Evolutionary conservation across 345 rosid genomes (phyloP).

Genomic region (Pistacia integerrima): DNA sequence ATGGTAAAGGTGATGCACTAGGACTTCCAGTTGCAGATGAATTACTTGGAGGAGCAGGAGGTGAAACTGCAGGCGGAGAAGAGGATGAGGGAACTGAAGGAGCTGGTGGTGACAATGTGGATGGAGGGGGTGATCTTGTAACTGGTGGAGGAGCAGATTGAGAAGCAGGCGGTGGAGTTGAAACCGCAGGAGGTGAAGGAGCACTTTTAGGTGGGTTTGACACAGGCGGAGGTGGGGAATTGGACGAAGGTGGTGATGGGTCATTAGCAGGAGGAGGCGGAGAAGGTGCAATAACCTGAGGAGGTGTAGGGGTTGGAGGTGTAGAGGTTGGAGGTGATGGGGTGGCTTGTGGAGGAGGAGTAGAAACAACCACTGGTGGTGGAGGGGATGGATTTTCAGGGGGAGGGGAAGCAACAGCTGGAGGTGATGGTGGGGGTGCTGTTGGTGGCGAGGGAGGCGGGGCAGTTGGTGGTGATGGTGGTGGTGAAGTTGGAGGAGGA

Average conservation of each 20-base stretch:
- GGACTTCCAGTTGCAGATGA: slow-evolving; percentile 41
- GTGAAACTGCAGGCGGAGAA: slow-evolving; percentile 44
- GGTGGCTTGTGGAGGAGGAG: slow-evolving; percentile 55
- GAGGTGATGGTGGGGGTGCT: slow-evolving; percentile 40
- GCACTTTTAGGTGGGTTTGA: slow-evolving; percentile 40
- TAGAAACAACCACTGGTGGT: slow-evolving; percentile 43
- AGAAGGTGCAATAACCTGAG: slow-evolving; percentile 45
- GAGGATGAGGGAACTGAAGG: slow-evolving; percentile 55
- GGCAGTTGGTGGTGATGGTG: slow-evolving; percentile 51
- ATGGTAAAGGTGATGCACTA: slow-evolving; percentile 54
- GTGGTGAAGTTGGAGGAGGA: slow-evolving; percentile 39
- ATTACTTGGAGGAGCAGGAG: slow-evolving; percentile 55
- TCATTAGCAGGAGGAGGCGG: slow-evolving; percentile 34
- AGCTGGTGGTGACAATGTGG: slow-evolving; percentile 49
- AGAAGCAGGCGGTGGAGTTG: slow-evolving; percentile 38
- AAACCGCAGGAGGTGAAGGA: slow-evolving; percentile 34
- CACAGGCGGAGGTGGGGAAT: slow-evolving; percentile 50
- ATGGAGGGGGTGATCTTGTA: slow-evolving; percentile 36
- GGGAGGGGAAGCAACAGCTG: slow-evolving; percentile 32
- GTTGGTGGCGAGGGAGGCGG: slow-evolving; percentile 44
- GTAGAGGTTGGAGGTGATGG: slow-evolving; percentile 59
- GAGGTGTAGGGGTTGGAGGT: slow-evolving; percentile 55
- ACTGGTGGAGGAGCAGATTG: slow-evolving; percentile 51
- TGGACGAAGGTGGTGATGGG: slow-evolving; percentile 36
- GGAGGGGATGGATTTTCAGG: slow-evolving; percentile 48